These are phyloP conservation scores for Neohortaea acidophila DNA, from an alignment of 495 filamentous ascomycete species.

Conservation along the genomic window DNA sequence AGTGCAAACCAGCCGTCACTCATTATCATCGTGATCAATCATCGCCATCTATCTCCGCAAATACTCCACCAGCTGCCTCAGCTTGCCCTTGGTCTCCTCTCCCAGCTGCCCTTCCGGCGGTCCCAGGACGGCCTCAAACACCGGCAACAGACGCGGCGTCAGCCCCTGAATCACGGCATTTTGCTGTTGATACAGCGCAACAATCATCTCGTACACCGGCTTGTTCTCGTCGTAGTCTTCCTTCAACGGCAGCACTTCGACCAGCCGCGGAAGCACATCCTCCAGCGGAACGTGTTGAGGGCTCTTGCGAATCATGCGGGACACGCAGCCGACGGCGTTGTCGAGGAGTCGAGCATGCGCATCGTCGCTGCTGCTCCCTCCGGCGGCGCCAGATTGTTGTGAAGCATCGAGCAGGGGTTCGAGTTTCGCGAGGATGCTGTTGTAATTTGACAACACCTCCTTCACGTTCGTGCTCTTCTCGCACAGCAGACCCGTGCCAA, in stretches of 20 bases:
- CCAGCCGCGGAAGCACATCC: slow-evolving; percentile 67
- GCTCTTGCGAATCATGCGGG: slow-evolving; percentile 76
- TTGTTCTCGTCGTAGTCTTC: slow-evolving; percentile 96
- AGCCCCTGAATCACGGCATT: slow-evolving; percentile 28
- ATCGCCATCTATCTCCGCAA: slow-evolving; percentile 29
- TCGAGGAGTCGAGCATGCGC: slow-evolving; percentile 62
- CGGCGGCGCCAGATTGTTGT: slow-evolving; percentile 5
- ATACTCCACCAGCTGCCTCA: slow-evolving; percentile 57
- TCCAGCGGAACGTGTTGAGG: slow-evolving; percentile 61
- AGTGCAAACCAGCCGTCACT: not conserved
- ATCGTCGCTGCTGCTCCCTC: slow-evolving; percentile 2
- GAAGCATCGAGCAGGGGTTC: slow-evolving; percentile 66
- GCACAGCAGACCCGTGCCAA: slow-evolving; percentile 70
- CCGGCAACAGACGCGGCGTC: slow-evolving; percentile 59
- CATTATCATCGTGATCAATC: not conserved
- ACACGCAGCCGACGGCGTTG: slow-evolving; percentile 85
- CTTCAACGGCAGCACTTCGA: slow-evolving; percentile 67
- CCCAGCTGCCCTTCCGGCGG: slow-evolving; percentile 73
- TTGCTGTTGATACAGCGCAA: slow-evolving; percentile 65
- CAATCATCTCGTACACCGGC: slow-evolving; percentile 74
- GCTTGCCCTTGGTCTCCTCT: slow-evolving; percentile 55
- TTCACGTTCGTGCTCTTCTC: slow-evolving; percentile 57
- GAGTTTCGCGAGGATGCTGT: slow-evolving; percentile 61
- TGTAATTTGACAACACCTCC: slow-evolving; percentile 56
- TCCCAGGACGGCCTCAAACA: slow-evolving; percentile 67